These are phyloP conservation scores for Trematosphaeria pertusa DNA, from an alignment of 2,329 filamentous ascomycete species.

Conservation along the genomic window DNA sequence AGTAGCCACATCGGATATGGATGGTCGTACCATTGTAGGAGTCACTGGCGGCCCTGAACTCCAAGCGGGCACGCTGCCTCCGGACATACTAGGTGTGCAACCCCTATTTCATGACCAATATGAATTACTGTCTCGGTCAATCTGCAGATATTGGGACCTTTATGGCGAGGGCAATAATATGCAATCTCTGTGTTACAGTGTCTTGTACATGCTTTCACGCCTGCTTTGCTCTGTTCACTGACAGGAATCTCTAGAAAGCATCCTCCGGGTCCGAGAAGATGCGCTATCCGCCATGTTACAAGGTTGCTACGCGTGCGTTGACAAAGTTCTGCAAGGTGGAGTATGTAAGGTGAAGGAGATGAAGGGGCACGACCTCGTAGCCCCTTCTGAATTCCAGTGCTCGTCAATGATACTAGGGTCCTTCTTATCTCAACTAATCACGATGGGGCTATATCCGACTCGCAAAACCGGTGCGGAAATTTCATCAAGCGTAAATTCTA, in stretches of 20 bases:
- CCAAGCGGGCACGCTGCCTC: constrained; percentile 4
- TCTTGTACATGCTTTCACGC: neutral
- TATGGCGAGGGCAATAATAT: too few relatives aligned
- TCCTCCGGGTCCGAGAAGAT: constrained; percentile 1
- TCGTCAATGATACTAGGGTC: constrained; percentile 3
- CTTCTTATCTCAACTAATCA: neutral
- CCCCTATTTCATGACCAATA: too few relatives aligned
- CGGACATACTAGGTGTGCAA: neutral
- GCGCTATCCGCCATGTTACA: neutral
- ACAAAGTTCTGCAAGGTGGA: neutral
- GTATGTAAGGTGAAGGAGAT: neutral
- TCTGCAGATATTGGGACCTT: neutral
- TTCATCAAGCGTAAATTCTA: neutral
- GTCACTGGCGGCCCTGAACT: constrained; percentile 3
- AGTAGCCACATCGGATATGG: constrained; percentile 2
- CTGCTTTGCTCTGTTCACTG: neutral
- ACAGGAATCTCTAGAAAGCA: neutral
- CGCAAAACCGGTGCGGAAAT: neutral
- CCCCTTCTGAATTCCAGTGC: neutral
- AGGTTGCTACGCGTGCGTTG: neutral
- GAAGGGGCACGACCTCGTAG: neutral
- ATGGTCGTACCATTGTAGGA: constrained; percentile 3
- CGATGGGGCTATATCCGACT: neutral
- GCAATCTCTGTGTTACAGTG: neutral
- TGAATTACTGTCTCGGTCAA: too few relatives aligned